A percentile compares a stretch with the other conserved stretches of the same genome.
phyloP scores from a whole-genome alignment of 192 early-diverging fungal species.

The Podila clonocystis region DNA sequence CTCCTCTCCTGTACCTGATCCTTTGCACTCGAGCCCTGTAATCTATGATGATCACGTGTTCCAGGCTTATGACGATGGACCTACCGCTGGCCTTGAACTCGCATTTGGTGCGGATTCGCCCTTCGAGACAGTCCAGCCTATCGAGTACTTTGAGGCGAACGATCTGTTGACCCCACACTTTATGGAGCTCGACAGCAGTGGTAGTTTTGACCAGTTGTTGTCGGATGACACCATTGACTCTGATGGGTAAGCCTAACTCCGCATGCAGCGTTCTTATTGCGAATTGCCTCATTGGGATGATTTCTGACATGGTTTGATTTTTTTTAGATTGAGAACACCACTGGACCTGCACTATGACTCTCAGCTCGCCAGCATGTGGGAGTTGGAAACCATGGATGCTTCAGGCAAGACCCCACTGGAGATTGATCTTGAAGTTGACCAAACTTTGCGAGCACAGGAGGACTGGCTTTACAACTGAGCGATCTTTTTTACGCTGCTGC shows the following conservation, averaged over 20 bases:
- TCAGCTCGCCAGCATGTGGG: too few species aligned
- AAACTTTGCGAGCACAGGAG: neutral
- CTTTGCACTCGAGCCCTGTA: constrained; percentile 11
- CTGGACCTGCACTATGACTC: too few species aligned
- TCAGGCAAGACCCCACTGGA: too few species aligned
- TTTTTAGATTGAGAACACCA: neutral
- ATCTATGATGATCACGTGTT: constrained; percentile 10
- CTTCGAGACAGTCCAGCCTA: constrained; percentile 3
- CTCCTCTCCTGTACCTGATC: neutral
- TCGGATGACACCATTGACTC: constrained; percentile 38
- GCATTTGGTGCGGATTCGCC: constrained; percentile 16
- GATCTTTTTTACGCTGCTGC: neutral
- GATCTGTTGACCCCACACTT: constrained; percentile 18
- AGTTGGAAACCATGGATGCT: too few species aligned
- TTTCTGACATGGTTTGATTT: neutral
- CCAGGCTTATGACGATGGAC: neutral
- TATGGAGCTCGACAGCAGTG: too few species aligned
- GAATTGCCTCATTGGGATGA: neutral
- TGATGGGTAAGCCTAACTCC: constrained; percentile 14
- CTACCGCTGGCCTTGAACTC: constrained; percentile 3
- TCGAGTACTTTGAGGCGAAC: constrained; percentile 11
- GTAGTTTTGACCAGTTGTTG: constrained; percentile 11
- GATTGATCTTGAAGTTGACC: too few species aligned
- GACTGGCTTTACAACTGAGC: constrained; percentile 1
- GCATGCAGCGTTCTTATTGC: neutral